These are phyloP conservation scores for barley (Hordeum vulgare) DNA, from an alignment of 176 grass and related monocot genomes.

Conservation along the genomic window MorexV3_pseudomolecules_assembly NC_058523.1:12310455-12310954, in stretches of 20 bases:
- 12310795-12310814: not conserved
- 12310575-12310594: not conserved
- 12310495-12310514: not conserved
- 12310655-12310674: not conserved
- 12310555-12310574: not conserved
- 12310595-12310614: not conserved
- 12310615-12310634: not conserved
- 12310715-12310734: not conserved
- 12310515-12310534: not conserved
- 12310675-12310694: not conserved
- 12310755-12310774: not conserved
- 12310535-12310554: not conserved
- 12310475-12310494: too few relatives aligned
- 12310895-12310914: too few relatives aligned
- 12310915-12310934: too few relatives aligned
- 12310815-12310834: too few relatives aligned
- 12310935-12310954: too few relatives aligned
- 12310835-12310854: too few relatives aligned
- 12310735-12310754: not conserved
- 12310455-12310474: not conserved
- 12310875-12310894: too few relatives aligned
- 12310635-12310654: not conserved
- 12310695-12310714: not conserved
- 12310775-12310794: not conserved
- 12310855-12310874: too few relatives aligned